These are phyloP conservation scores for Sclerotinia sclerotiorum DNA, from an alignment of 2,329 filamentous ascomycete species.

Conservation along the genomic window DNA sequence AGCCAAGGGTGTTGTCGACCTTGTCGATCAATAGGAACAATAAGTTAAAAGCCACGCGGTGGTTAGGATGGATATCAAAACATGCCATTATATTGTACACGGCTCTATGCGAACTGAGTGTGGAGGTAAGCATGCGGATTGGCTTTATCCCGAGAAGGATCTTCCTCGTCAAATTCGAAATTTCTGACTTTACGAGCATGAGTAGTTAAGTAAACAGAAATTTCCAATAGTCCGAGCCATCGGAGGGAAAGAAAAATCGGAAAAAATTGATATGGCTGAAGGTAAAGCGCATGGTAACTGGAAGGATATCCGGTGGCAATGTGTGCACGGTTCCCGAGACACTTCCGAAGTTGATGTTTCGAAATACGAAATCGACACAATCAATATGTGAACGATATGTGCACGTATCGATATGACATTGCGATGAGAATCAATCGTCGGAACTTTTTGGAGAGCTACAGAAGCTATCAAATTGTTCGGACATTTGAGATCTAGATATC, in stretches of 20 bases:
- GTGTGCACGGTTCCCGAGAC: background rate
- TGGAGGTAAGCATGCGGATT: background rate
- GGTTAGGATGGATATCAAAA: background rate
- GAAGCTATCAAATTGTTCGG: background rate
- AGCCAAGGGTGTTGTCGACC: background rate
- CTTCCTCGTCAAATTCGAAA: background rate
- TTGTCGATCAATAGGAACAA: background rate
- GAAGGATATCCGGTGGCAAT: background rate
- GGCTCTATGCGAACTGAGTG: background rate
- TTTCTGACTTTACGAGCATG: background rate
- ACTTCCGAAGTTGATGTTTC: background rate
- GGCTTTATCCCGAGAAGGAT: background rate
- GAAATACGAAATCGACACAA: no score
- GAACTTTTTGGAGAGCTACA: background rate
- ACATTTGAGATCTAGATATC: background rate
- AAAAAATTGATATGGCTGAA: background rate
- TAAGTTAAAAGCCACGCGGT: background rate
- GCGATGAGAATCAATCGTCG: background rate
- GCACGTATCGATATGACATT: background rate
- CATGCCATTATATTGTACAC: background rate
- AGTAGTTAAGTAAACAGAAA: background rate
- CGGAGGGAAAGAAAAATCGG: background rate
- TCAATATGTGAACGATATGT: no score
- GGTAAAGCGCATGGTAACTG: background rate
- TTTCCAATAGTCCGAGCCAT: conserved; percentile 1